Evolutionary conservation across 192 early-diverging fungal genomes (phyloP), one percentile per base, ranked within the genome.

Genomic region (Coemansia sp.): DNA sequence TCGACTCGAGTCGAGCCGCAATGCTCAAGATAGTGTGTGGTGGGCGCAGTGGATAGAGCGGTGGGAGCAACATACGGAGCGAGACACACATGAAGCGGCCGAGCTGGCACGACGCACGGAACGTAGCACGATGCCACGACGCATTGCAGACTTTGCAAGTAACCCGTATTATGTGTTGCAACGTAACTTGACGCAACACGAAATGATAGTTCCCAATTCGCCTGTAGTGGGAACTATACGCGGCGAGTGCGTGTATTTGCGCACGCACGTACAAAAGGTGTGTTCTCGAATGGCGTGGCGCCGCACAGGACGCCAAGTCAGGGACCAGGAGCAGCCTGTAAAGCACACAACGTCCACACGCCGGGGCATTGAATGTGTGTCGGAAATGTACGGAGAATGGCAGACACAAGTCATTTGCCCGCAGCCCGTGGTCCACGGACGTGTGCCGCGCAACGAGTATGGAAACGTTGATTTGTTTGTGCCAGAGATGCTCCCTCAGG

Each of bases 401-500:
- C 94, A 98, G 75, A 97, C 94, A 9, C 83, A 85, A 37, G 61
- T 68, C 14, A 90, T 88, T 70, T 55, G 71, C 22, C 76, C 92
- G 0, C 76, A 82, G 43, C 83, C 84, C 32, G 80, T 95, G 9
- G 66, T 80, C 8, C 74, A 92, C 22, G 94, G 94, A 8, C 84
- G 69, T 24, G 88, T 98, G 14, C 92, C 94, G 7, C 83, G 87
- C 50, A 94, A 94, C 72, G 57, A 70, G 8, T 97, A 87, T 75
- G 94, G 94, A 7, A 86, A 90, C 65, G 75, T 96, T 38, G 93
- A 98, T 67, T 60, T 98, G 32, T 93, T 95, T 72, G 87, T 88
- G 9, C 70, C 84, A 4, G 76, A 73, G 8, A 98, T 98, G 96
- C 78, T 94, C 51, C 96, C 96, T 5, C 61, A 71, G 3, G 93